phyloP scores from a whole-genome alignment of 129 eudicot species.

The Centella asiatica region DNA sequence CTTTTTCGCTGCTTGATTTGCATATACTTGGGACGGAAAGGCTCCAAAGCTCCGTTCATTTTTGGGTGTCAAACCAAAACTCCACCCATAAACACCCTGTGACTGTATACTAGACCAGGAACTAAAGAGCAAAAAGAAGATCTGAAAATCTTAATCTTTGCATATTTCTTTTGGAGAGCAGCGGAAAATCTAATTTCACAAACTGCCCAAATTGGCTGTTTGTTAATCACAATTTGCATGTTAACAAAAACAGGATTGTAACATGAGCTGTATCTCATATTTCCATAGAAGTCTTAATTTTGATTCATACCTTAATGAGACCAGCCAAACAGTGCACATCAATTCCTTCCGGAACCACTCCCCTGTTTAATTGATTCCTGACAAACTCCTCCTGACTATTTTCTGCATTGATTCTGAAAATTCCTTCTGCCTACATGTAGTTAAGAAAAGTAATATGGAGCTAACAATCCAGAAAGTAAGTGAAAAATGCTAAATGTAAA shows the following conservation, averaged over 20 bases:
- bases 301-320: constrained; percentile 81
- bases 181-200: no score
- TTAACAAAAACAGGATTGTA: not conserved
- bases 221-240: not conserved
- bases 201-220: not conserved
- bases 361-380: constrained; percentile 64
- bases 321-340: constrained; percentile 95
- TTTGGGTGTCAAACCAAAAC: no score
- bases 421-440: constrained; percentile 76
- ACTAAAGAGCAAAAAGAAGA: not conserved
- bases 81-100: not conserved
- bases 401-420: constrained; percentile 78
- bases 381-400: constrained; percentile 83
- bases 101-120: not conserved
- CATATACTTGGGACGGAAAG: not conserved
- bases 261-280: not conserved
- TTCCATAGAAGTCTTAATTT: no score
- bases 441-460: not conserved
- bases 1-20: no score
- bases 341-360: constrained; percentile 65
- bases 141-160: not conserved
- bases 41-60: not conserved
- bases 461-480: not conserved
- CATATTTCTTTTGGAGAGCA: not conserved
- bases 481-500: not conserved